Evolutionary conservation across 2,329 filamentous ascomycete genomes (phyloP).

Genomic region (Hypocreales sp.): DNA sequence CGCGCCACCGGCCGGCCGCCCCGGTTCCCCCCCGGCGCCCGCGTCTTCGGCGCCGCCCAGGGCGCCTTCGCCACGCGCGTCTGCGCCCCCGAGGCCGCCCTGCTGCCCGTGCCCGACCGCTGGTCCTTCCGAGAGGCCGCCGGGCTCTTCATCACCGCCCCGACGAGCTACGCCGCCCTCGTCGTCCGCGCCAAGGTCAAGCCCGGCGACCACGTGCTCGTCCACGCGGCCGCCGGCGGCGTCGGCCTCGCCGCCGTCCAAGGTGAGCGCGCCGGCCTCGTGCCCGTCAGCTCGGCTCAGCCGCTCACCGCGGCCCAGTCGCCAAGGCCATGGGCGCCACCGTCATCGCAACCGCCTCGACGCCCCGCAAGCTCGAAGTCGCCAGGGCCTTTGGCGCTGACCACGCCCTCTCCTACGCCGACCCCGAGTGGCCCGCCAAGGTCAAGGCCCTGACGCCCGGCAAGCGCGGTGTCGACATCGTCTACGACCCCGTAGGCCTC

Average conservation of each 20-base stretch:
- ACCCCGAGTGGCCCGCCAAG: conserved; percentile 44
- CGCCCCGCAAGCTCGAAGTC: conserved; percentile 62
- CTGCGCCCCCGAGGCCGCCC: conserved; percentile 44
- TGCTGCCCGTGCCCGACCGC: conserved; percentile 61
- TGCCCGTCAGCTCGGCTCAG: too few relatives aligned
- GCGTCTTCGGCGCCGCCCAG: conserved; percentile 75
- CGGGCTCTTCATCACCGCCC: conserved; percentile 81
- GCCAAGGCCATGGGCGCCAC: conserved; percentile 84
- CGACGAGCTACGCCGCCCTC: conserved; percentile 74
- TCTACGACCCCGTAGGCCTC: conserved; percentile 87
- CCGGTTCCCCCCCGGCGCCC: conserved; percentile 61
- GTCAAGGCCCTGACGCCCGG: conserved; percentile 68
- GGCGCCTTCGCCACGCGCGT: conserved; percentile 75
- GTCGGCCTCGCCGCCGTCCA: conserved; percentile 87
- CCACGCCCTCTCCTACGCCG: conserved; percentile 62
- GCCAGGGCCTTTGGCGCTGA: conserved; percentile 74
- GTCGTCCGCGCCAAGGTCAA: conserved; percentile 65
- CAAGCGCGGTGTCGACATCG: conserved; percentile 67
- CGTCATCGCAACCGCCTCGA: conserved; percentile 85
- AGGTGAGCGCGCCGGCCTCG: conserved; percentile 18
- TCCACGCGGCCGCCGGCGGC: conserved; percentile 85
- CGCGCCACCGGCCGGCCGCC: conserved; percentile 27
- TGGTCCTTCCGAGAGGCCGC: conserved; percentile 80
- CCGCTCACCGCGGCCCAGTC: too few relatives aligned
- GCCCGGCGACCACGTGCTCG: conserved; percentile 69